Conservation (phyloP, 2,329 filamentous ascomycete genomes). For the Aspergillus candidus region DNA sequence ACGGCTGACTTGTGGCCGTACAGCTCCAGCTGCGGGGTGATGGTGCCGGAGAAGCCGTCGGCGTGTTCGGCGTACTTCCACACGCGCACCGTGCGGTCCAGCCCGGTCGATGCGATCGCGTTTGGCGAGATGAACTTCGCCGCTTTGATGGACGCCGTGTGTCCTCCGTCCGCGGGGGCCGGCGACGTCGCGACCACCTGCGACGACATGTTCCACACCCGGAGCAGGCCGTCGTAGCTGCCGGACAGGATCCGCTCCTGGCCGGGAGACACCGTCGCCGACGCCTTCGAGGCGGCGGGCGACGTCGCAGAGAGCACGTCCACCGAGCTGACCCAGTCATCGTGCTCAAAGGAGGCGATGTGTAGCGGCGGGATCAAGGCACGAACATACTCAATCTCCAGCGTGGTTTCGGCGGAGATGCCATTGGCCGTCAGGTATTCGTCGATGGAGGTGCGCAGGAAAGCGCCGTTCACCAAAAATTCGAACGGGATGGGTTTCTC, state of each 20-base stretch:
- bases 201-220: conserved; percentile 87
- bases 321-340: conserved; percentile 90
- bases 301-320: conserved; percentile 71
- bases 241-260: conserved; percentile 79
- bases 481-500: conserved; percentile 60
- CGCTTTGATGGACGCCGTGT: conserved; percentile 71
- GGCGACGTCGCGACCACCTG: conserved; percentile 72
- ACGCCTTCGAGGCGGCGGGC: conserved; percentile 53
- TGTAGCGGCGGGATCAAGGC: conserved; percentile 84
- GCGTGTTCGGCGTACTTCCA: conserved; percentile 77
- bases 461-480: conserved; percentile 91
- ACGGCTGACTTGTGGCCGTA: conserved; percentile 74
- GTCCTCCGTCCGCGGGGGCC: conserved; percentile 61
- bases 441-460: conserved; percentile 81
- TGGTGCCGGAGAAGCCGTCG: conserved; percentile 53
- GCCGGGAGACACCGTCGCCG: conserved; percentile 44
- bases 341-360: conserved; percentile 88
- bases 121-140: conserved; percentile 73
- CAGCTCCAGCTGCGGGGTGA: conserved; percentile 72
- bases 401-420: conserved; percentile 78
- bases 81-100: conserved; percentile 78
- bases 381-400: conserved; percentile 88
- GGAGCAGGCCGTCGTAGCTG: conserved; percentile 81
- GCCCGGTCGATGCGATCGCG: conserved; percentile 73
- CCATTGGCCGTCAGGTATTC: conserved; percentile 83